phyloP scores from a whole-genome alignment of 768 basidiomycete genomes.

The Mycena alexandri region DNA sequence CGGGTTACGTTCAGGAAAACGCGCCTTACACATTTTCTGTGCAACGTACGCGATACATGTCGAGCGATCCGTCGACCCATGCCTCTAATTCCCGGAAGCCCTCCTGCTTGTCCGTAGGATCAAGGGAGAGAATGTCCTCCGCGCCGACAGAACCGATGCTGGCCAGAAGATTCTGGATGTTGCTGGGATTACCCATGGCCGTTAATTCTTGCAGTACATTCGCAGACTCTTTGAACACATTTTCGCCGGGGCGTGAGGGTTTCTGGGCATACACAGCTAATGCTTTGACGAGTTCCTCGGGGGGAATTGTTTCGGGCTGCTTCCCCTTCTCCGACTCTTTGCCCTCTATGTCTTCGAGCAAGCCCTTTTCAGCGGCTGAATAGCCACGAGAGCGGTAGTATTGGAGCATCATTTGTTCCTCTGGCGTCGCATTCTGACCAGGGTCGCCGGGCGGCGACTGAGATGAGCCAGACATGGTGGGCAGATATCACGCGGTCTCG shows the following conservation, averaged over 20 bases:
- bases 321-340: slow-evolving; percentile 57
- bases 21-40: not conserved
- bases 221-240: slow-evolving; percentile 74
- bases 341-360: slow-evolving; percentile 58
- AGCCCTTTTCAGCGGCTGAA: slow-evolving; percentile 60
- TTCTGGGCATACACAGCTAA: slow-evolving; percentile 79
- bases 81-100: slow-evolving; percentile 88
- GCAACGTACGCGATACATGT: slow-evolving; percentile 85
- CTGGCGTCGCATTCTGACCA: slow-evolving; percentile 46
- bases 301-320: slow-evolving; percentile 54
- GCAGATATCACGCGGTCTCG: slow-evolving; percentile 28
- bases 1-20: slow-evolving; percentile 25
- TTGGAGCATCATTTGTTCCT: slow-evolving; percentile 61
- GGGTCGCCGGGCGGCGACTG: slow-evolving; percentile 59
- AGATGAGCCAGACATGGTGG: slow-evolving; percentile 59
- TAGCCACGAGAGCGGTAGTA: slow-evolving; percentile 66
- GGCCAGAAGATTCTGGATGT: slow-evolving; percentile 80
- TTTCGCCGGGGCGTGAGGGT: slow-evolving; percentile 74
- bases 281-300: slow-evolving; percentile 67
- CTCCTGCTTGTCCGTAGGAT: slow-evolving; percentile 88
- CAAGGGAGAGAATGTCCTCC: slow-evolving; percentile 83
- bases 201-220: slow-evolving; percentile 77
- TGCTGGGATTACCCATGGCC: slow-evolving; percentile 76
- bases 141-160: slow-evolving; percentile 85
- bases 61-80: slow-evolving; percentile 91